Base-by-base conservation (phyloP, 2,329 filamentous ascomycete genomes). In the Lanzia echinophila region DNA sequence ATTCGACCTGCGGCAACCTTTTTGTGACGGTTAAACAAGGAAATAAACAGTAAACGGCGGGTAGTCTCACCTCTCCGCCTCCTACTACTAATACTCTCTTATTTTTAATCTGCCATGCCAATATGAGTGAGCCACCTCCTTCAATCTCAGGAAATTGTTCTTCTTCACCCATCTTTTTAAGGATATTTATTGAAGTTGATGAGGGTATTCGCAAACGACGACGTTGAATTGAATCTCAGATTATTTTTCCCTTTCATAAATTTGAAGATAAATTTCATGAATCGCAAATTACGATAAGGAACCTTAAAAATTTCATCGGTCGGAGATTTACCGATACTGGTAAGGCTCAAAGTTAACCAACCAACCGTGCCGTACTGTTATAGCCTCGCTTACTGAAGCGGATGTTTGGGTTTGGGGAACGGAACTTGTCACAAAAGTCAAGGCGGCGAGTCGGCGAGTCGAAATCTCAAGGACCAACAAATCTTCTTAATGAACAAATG, bases 1-100 rank as follows among this genome's bases (percentile, higher is more conserved):
- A 99, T 95, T 57, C 94, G 89, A 53, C 92, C 91, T 53, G 94
- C 91, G 56, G 94, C 94, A 60, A 99, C 94, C 94, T 97, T 69
- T 57, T 57, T n/a, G 15, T 38, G 53, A 69, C 63, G 63, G 59
- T 11, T 20, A 7, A 43, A n/a, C 41, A 36, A 39, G 12, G 47
- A 42, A 54, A 13, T 15, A 32, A 52, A 36, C 33, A 52, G 5
- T 19, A 17, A 41, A 42, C 32, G 15, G 24, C 15, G 19, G n/a
- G 31, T n/a, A 2, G 28, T 15, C 61, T 59, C 75, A 95, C 92
- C 79, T 97, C 92, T 70, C 94, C 94, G 65, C 92, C 94, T 60
- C 94, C 94, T 7, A 99, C 83, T 4, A 99, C 88, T n/a, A 99
- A 75, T 15, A 97, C 86, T 60, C 84, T 83, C 72, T 95, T 96